Evolutionary conservation across 371 early-diverging fungal species (phyloP).

Genomic region (Blastocladiella emersonii): DNA sequence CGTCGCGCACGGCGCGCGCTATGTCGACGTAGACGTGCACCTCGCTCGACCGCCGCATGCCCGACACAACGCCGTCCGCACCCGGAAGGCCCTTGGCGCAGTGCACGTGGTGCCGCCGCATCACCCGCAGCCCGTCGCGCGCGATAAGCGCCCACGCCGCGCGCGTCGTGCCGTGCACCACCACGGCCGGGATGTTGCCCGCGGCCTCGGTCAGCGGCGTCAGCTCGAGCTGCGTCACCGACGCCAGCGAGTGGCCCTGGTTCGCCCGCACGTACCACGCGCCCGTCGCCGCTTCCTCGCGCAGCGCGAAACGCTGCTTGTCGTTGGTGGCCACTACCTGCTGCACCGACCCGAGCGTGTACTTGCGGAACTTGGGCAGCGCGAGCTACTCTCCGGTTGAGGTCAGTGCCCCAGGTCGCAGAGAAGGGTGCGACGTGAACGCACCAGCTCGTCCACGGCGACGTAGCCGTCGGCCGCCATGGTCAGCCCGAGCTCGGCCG

Average conservation of each 20-base stretch:
- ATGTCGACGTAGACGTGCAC: slow-evolving; percentile 62
- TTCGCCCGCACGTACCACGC: slow-evolving; percentile 60
- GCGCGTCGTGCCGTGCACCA: slow-evolving; percentile 64
- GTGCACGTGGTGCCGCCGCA: slow-evolving; percentile 84
- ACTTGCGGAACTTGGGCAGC: slow-evolving; percentile 35
- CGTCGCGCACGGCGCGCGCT: slow-evolving; percentile 39
- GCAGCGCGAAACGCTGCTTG: slow-evolving; percentile 61
- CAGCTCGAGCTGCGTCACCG: slow-evolving; percentile 36
- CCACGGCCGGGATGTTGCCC: slow-evolving; percentile 28
- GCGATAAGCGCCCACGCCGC: slow-evolving; percentile 8
- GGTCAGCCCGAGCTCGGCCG: slow-evolving; percentile 51
- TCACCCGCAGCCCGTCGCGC: slow-evolving; percentile 45
- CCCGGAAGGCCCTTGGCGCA: slow-evolving; percentile 58
- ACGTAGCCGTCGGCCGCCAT: slow-evolving; percentile 64
- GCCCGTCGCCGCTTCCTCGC: slow-evolving; percentile 11
- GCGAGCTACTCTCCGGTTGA: slow-evolving; percentile 19
- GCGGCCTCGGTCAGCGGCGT: slow-evolving; percentile 28
- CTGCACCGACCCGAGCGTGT: slow-evolving; percentile 36
- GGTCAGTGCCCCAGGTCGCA: neutral
- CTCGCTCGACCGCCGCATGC: slow-evolving; percentile 48
- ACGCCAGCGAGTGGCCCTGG: slow-evolving; percentile 64
- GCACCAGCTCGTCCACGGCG: slow-evolving; percentile 39
- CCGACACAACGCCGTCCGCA: slow-evolving; percentile 53
- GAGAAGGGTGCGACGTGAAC: slow-evolving; percentile 6
- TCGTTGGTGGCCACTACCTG: slow-evolving; percentile 52